These are phyloP conservation scores for Hordeum vulgare DNA, from an alignment of 176 grass and related monocot genomes.

Conservation along the genomic window MorexV3_pseudomolecules_assembly NC_058522.1:266823709-266824208, in stretches of 20 bases:
- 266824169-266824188: not conserved
- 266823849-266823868: too few species aligned
- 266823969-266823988: not conserved
- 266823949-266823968: not conserved
- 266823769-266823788: slow-evolving; percentile 46
- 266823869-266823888: not conserved
- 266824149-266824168: slow-evolving; percentile 3
- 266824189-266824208: not conserved
- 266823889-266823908: not conserved
- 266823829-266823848: not conserved
- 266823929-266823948: not conserved
- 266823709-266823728: not conserved
- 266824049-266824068: not conserved
- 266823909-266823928: not conserved
- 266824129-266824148: not conserved
- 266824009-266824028: not conserved
- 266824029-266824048: too few species aligned
- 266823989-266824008: not conserved
- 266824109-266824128: not conserved
- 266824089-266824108: not conserved
- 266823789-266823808: not conserved
- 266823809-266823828: not conserved
- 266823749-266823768: slow-evolving; percentile 37
- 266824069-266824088: not conserved
- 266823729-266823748: not conserved